Base-by-base conservation (phyloP, 2,329 filamentous ascomycete genomes). In the Penicillium sp. region DNA sequence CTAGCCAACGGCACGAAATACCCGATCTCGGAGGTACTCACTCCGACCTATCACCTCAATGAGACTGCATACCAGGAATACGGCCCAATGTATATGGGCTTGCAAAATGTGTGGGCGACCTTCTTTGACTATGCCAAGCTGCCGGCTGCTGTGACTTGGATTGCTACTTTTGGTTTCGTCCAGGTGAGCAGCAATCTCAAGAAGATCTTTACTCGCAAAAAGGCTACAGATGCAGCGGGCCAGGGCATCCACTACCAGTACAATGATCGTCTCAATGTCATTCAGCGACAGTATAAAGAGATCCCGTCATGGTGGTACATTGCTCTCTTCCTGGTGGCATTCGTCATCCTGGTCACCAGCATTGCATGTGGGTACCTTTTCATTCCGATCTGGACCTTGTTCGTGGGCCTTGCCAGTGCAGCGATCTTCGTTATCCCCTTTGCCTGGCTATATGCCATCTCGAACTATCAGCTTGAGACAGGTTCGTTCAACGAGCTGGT, bases 91-190 rank as follows among this genome's bases (percentile, higher is more conserved):
- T 83, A 82, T 55, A 77, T 83, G 47, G 79, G 82, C 1, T 69
- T 80, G 0, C 83, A 85, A 53, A 75, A 79, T 38, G 72, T 83
- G 3, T 85, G 82, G 82, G 65, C 68, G 4, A 81, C 81, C 54
- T 84, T 84, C 67, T 84, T 83, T 63, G 80, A 81, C 62, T 85
- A 84, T 50, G 81, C 82, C 5, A 78, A 81, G 8, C 80, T 83
- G 50, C 75, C 80, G 1, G 83, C 81, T 1, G 80, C 81, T 0
- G 72, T 84, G 43, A 77, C 78, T 5, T 85, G 82, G 81, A 81
- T 84, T 64, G 69, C 69, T 3, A 76, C 82, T 0, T 85, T 85
- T 50, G 80, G 81, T 0, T 81, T 71, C 38, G 57, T 71, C 0
- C 74, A 80, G 50, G 73, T 84, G 41, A 73, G 69, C 22, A 65